A percentile compares a stretch with the other conserved stretches of the same genome.
Conservation (phyloP, 345 rosid species). For the Passiflora organensis region DNA sequence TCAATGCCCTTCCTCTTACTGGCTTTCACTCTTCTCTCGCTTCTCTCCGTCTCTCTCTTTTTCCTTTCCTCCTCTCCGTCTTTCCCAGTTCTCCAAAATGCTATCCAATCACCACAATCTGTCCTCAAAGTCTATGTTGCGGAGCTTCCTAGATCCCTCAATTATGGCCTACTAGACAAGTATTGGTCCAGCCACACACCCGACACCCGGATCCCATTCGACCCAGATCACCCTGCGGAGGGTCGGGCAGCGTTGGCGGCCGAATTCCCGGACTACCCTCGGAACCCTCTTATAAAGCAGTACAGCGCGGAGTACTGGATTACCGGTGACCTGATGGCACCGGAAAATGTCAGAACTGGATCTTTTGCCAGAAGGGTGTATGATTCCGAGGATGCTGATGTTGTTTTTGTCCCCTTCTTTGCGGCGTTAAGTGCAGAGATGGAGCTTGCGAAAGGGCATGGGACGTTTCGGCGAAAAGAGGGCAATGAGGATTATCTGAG, state of each 20-base stretch:
- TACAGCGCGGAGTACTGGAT: slow-evolving; percentile 99
- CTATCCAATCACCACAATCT: slow-evolving; percentile 6
- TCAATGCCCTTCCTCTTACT: slow-evolving; percentile 8
- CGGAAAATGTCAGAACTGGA: slow-evolving; percentile 30
- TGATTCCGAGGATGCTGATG: slow-evolving; percentile 56
- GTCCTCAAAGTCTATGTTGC: slow-evolving; percentile 70
- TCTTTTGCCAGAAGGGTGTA: slow-evolving; percentile 68
- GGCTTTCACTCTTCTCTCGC: not conserved
- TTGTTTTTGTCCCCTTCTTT: slow-evolving; percentile 82
- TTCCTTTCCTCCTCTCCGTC: slow-evolving; percentile 8
- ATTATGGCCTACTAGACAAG: slow-evolving; percentile 64
- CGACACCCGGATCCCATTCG: slow-evolving; percentile 63
- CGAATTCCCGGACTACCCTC: slow-evolving; percentile 58
- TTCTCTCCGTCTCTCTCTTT: not conserved
- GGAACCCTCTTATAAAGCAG: slow-evolving; percentile 84
- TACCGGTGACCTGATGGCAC: slow-evolving; percentile 77
- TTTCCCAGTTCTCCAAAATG: slow-evolving; percentile 1
- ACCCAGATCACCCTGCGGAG: slow-evolving; percentile 54
- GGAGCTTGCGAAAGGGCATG: slow-evolving; percentile 74
- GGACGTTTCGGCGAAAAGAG: slow-evolving; percentile 56
- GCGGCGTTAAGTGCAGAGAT: slow-evolving; percentile 85
- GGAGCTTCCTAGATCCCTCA: slow-evolving; percentile 79
- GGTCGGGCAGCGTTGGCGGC: slow-evolving; percentile 16
- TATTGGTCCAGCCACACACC: slow-evolving; percentile 60
- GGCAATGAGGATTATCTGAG: slow-evolving; percentile 73